phyloP scores from a whole-genome alignment of 1,284 basidiomycete genomes.

The Fomitopsis schrenkii region DNA sequence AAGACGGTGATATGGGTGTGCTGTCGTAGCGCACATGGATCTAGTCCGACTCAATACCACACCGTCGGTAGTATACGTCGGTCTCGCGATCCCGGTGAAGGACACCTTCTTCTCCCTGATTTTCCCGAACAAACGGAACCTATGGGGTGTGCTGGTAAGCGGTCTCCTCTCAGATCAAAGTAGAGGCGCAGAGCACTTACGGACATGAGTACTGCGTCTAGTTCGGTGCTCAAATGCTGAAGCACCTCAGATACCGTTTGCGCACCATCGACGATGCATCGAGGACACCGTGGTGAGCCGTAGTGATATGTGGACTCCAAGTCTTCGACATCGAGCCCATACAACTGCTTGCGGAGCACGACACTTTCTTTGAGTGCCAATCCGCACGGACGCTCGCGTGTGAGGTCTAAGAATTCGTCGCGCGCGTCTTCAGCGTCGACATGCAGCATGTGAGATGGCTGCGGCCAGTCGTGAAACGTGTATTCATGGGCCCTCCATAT shows the following conservation, averaged over 20 bases:
- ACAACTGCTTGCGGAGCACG: neutral
- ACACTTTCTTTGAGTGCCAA: neutral
- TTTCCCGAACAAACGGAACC: neutral
- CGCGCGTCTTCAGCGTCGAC: neutral
- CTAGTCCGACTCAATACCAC: neutral
- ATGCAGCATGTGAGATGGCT: neutral
- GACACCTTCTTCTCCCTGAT: too few species aligned
- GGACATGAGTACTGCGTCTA: neutral
- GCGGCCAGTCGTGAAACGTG: neutral
- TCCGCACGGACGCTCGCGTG: neutral
- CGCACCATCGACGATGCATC: neutral
- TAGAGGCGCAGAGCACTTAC: neutral
- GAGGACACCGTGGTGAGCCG: neutral
- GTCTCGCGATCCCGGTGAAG: neutral
- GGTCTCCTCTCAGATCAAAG: too few species aligned
- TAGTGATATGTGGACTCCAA: neutral
- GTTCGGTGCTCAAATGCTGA: neutral
- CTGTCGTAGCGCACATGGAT: too few species aligned
- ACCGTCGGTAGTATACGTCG: neutral
- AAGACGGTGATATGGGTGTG: too few species aligned
- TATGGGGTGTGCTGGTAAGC: neutral
- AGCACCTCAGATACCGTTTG: neutral
- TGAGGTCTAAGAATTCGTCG: neutral
- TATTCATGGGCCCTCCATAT: neutral
- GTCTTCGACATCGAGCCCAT: neutral